A percentile compares a stretch with the other conserved stretches of the same genome.
phyloP scores from a whole-genome alignment of 2,329 filamentous ascomycete species.

The Penicillium palitans region DNA sequence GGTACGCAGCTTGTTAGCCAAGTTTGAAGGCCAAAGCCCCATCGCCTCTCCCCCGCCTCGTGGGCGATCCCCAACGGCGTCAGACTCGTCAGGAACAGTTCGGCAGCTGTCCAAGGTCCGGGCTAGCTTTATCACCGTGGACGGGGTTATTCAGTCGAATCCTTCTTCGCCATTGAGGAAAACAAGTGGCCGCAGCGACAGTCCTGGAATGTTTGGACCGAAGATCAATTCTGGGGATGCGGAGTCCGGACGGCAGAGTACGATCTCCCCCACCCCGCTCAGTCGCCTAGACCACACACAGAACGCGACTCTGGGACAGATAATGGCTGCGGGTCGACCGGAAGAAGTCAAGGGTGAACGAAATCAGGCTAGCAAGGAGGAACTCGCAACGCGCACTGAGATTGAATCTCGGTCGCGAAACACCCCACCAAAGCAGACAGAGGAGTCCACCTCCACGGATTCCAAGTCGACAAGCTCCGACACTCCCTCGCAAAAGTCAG shows the following conservation, averaged over 20 bases:
- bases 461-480: conserved; percentile 7
- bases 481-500: conserved; percentile 20
- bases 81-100: conserved; percentile 42
- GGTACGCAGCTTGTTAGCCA: conserved; percentile 73
- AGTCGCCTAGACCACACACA: conserved; percentile 22
- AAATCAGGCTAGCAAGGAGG: conserved; percentile 12
- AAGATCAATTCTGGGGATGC: conserved; percentile 36
- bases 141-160: conserved; percentile 50
- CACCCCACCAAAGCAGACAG: conserved; percentile 20
- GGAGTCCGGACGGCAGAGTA: conserved; percentile 33
- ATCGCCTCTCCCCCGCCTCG: conserved; percentile 65
- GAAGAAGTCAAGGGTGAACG: conserved; percentile 10
- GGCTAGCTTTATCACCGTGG: conserved; percentile 72
- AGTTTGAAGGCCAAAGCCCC: conserved; percentile 69
- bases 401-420: conserved; percentile 14
- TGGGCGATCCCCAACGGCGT: conserved; percentile 64
- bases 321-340: conserved; percentile 10
- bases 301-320: conserved; percentile 19
- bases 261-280: conserved; percentile 30
- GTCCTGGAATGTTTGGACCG: conserved; percentile 30
- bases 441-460: conserved; percentile 14
- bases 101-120: conserved; percentile 73
- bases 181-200: conserved; percentile 39
- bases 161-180: conserved; percentile 46
- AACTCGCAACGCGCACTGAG: conserved; percentile 11